A percentile compares a stretch with the other conserved stretches of the same genome.
These are phyloP conservation scores for Dimargaris xerosporica DNA, from an alignment of 192 early-diverging fungal species.

Conservation along the genomic window DNA sequence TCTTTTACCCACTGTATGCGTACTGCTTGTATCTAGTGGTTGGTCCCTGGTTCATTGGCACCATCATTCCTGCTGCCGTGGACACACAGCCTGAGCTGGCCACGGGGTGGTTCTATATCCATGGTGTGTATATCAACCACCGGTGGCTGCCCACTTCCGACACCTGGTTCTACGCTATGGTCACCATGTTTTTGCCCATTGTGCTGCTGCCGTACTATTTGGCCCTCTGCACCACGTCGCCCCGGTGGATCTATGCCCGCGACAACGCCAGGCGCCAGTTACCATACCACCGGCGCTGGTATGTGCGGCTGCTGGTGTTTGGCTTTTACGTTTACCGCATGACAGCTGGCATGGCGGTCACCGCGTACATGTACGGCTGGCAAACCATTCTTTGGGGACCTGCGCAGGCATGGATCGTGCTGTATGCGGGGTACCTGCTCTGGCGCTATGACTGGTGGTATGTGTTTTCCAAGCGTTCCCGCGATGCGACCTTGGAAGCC, in stretches of 20 bases:
- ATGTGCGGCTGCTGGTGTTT: conserved; percentile 15
- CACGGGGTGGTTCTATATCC: conserved; percentile 35
- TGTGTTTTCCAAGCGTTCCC: not conserved
- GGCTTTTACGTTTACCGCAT: conserved; percentile 17
- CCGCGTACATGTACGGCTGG: conserved; percentile 25
- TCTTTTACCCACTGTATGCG: conserved; percentile 40
- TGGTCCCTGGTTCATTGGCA: conserved; percentile 53
- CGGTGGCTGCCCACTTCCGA: conserved; percentile 28
- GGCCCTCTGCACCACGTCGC: conserved; percentile 20
- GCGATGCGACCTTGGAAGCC: not conserved
- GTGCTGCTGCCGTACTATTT: conserved; percentile 24
- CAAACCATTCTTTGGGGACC: conserved; percentile 17
- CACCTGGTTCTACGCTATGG: conserved; percentile 27
- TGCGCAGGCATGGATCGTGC: conserved; percentile 23
- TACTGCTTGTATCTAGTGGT: conserved; percentile 29
- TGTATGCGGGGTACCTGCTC: not conserved
- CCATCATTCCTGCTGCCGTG: conserved; percentile 41
- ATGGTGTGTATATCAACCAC: conserved; percentile 30
- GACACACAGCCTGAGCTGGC: conserved; percentile 15
- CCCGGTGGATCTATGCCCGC: conserved; percentile 19
- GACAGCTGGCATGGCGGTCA: conserved; percentile 17
- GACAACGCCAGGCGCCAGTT: not conserved
- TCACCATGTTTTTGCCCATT: conserved; percentile 18
- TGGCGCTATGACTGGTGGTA: conserved; percentile 10
- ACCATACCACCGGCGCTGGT: conserved; percentile 18